Percentiles rank a stretch among this genome's conserved stretches.
phyloP scores from a whole-genome alignment of 2,329 filamentous ascomycete genomes.

The Helminthosporium solani region DNA sequence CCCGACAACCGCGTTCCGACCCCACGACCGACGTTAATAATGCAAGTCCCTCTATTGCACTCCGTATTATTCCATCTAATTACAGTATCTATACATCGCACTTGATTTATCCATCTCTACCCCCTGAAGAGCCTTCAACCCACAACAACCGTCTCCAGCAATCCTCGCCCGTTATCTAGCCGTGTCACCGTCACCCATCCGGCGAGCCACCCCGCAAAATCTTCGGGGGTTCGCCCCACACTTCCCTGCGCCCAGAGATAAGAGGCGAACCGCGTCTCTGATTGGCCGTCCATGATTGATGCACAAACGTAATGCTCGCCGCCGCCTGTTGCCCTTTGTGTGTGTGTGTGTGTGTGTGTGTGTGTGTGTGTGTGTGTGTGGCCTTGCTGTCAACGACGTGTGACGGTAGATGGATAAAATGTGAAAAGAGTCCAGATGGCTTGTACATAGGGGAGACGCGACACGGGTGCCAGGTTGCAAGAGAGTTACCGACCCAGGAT shows the following conservation, averaged over 20 bases:
- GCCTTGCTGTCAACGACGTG: conserved; percentile 13
- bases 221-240: conserved; percentile 9
- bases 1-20: not conserved
- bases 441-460: too few species aligned
- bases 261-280: conserved; percentile 18
- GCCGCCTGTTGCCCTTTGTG: conserved; percentile 15
- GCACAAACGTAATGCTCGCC: conserved; percentile 36
- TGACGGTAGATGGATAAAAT: not conserved
- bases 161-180: conserved; percentile 8
- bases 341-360: too few species aligned
- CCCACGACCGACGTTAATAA: conserved; percentile 1
- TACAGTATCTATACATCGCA: too few species aligned
- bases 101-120: too few species aligned
- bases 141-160: not conserved
- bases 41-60: too few species aligned
- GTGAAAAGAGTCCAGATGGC: not conserved
- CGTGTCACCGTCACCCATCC: conserved; percentile 28
- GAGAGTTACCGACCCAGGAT: not conserved
- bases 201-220: conserved; percentile 11
- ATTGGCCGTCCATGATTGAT: conserved; percentile 36
- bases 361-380: too few species aligned
- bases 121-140: not conserved
- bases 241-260: conserved; percentile 20
- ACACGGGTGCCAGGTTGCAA: not conserved
- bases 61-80: too few species aligned